Conservation (phyloP, 2,329 filamentous ascomycete species). For the Hymenoscyphus occultus region DNA sequence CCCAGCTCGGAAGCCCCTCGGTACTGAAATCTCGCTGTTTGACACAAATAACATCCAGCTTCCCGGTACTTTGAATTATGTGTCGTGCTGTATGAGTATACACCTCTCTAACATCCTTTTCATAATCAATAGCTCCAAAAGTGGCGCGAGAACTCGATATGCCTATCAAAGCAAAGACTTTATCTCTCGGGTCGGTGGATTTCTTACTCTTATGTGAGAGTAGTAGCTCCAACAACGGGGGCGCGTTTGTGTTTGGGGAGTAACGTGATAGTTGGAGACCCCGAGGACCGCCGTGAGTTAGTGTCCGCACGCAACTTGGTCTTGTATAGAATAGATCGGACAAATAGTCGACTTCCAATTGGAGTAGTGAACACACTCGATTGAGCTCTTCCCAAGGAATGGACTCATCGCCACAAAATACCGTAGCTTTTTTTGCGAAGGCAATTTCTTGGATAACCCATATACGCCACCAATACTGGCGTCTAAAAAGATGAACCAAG, state of each 20-base stretch:
- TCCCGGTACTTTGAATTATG: constrained; percentile 25
- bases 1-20: constrained; percentile 28
- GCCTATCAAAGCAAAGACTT: constrained; percentile 33
- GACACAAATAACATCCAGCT: constrained; percentile 31
- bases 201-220: constrained; percentile 32
- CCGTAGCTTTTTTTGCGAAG: constrained; percentile 32
- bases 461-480: constrained; percentile 41
- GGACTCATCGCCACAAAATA: constrained; percentile 40
- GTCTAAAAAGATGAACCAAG: constrained; percentile 39
- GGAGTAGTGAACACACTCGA: constrained; percentile 24
- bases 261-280: constrained; percentile 28
- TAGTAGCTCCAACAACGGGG: constrained; percentile 30
- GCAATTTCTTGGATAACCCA: constrained; percentile 46
- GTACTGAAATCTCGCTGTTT: constrained; percentile 22
- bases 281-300: constrained; percentile 27
- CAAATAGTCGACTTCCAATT: constrained; percentile 18
- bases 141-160: constrained; percentile 23
- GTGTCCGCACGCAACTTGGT: constrained; percentile 23
- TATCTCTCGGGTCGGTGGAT: constrained; percentile 32
- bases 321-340: constrained; percentile 21
- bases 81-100: constrained; percentile 29
- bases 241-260: constrained; percentile 14
- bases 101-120: constrained; percentile 22
- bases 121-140: constrained; percentile 30
- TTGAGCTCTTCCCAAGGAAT: constrained; percentile 40